Conservation (phyloP, 2,329 filamentous ascomycete genomes). For the Samsoniella hepiali region DNA sequence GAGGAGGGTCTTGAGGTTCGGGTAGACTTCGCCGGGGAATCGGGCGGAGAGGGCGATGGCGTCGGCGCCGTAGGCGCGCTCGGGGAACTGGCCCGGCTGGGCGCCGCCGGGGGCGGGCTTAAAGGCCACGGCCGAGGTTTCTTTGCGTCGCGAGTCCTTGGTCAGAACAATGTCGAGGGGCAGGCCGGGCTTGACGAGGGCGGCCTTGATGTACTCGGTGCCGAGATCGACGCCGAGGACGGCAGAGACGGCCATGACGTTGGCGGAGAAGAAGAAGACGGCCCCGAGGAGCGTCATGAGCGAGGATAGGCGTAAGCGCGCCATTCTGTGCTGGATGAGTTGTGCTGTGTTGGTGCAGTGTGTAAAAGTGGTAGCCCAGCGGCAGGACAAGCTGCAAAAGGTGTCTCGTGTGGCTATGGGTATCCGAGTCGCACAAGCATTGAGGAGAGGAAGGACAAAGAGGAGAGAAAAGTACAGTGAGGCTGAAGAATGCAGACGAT, state of each 20-base stretch:
- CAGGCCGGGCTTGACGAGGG: constrained; percentile 92
- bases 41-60: constrained; percentile 81
- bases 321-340: constrained; percentile 28
- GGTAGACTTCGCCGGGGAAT: constrained; percentile 91
- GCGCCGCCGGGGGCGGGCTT: constrained; percentile 72
- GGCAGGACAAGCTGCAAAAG: not conserved
- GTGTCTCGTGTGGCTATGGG: not conserved
- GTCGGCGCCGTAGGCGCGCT: constrained; percentile 88
- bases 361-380: not conserved
- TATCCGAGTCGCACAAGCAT: not conserved
- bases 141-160: constrained; percentile 96
- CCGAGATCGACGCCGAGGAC: constrained; percentile 92
- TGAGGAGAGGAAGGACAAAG: not conserved
- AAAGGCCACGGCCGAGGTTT: constrained; percentile 86
- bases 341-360: not conserved
- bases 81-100: constrained; percentile 68
- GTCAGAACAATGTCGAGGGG: constrained; percentile 97
- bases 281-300: constrained; percentile 39
- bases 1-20: constrained; percentile 88
- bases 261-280: constrained; percentile 35
- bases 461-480: not conserved
- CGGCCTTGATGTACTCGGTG: constrained; percentile 95
- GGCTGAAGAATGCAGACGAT: not conserved
- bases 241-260: constrained; percentile 59
- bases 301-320: constrained; percentile 33